A percentile compares a stretch with the other conserved stretches of the same genome.
Evolutionary conservation across 2,329 filamentous ascomycete genomes (phyloP).

Genomic region (Venturia nashicola): DNA sequence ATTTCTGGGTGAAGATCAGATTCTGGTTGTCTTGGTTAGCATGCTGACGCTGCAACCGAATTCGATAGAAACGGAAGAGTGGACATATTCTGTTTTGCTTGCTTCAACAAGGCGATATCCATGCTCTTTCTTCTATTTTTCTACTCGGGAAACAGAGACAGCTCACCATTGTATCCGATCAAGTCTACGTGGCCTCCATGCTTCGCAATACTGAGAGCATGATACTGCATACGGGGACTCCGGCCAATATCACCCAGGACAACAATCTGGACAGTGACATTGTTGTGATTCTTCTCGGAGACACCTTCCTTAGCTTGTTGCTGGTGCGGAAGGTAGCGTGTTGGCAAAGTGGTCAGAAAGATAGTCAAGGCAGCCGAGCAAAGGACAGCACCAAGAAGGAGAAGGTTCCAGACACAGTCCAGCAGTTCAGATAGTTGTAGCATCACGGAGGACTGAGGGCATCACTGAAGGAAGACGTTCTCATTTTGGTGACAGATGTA

Average conservation of each 20-base stretch:
- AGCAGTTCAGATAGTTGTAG: constrained; percentile 15
- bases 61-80: too few species aligned
- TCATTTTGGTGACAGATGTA: background rate
- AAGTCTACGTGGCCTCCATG: constrained; percentile 71
- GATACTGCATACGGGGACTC: constrained; percentile 97
- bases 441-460: background rate
- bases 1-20: constrained; percentile 73
- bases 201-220: constrained; percentile 81
- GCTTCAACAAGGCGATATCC: background rate
- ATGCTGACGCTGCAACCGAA: background rate
- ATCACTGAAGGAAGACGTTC: background rate
- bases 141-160: background rate
- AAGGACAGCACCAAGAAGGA: constrained; percentile 27
- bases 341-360: constrained; percentile 40
- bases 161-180: constrained; percentile 70
- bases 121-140: background rate
- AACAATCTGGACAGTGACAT: constrained; percentile 61
- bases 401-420: constrained; percentile 18
- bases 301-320: constrained; percentile 9
- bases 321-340: constrained; percentile 30
- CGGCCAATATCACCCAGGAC: constrained; percentile 92
- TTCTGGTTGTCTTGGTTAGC: constrained; percentile 37
- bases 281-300: constrained; percentile 14
- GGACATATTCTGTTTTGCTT: background rate
- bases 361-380: constrained; percentile 36